Conservation (phyloP, 306 rosid genomes). For the Cicer bijugum region DNA sequence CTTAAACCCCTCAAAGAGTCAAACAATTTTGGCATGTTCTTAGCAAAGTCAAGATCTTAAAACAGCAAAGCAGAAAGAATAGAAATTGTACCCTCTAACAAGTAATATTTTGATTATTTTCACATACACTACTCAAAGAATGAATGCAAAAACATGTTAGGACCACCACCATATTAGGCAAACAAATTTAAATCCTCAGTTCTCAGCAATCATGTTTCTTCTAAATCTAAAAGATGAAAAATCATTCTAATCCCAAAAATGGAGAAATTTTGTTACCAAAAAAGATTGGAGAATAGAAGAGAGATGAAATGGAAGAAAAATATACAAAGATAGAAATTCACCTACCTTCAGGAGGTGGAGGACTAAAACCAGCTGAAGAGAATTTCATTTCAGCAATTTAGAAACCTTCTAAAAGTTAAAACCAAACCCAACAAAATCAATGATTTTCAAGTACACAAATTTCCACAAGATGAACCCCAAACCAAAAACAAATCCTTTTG, state of each 20-base stretch:
- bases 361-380: conserved; percentile 80
- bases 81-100: conserved; percentile 24
- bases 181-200: conserved; percentile 29
- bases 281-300: conserved; percentile 29
- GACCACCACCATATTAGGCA: conserved; percentile 39
- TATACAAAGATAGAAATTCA: conserved; percentile 30
- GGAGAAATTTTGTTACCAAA: not conserved
- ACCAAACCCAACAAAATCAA: conserved; percentile 46
- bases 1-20: conserved; percentile 30
- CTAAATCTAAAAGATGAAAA: conserved; percentile 16
- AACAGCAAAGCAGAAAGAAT: conserved; percentile 34
- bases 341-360: conserved; percentile 88
- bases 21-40: conserved; percentile 38
- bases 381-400: conserved; percentile 69
- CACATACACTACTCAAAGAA: conserved; percentile 8
- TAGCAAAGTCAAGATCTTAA: conserved; percentile 43
- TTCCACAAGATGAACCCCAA: conserved; percentile 13
- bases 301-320: conserved; percentile 20
- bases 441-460: conserved; percentile 46
- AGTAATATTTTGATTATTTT: not conserved
- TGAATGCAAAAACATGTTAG: not conserved
- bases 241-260: conserved; percentile 40
- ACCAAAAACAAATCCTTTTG: conserved; percentile 48
- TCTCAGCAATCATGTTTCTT: not conserved
- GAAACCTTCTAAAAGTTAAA: conserved; percentile 33